phyloP scores from a whole-genome alignment of 805 yeast species.

The Lachancea quebecensis region DNA sequence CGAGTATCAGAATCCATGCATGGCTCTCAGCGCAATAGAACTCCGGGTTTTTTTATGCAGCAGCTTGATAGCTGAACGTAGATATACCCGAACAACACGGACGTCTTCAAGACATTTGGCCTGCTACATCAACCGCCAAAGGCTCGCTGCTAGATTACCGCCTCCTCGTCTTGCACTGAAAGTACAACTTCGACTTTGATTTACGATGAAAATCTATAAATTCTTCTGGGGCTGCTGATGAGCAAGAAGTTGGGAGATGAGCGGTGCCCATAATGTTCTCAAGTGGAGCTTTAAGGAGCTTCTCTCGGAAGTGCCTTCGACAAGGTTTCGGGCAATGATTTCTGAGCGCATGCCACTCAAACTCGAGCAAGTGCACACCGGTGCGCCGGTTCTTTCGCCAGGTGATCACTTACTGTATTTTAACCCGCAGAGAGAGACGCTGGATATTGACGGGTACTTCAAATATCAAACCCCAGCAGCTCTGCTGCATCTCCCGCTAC shows the following conservation, averaged over 20 bases:
- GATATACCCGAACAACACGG: no score
- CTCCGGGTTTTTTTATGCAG: no score
- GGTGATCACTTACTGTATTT: slow-evolving; percentile 51
- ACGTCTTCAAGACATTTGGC: no score
- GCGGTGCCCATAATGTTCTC: background rate
- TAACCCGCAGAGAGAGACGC: slow-evolving; percentile 44
- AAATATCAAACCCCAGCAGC: slow-evolving; percentile 60
- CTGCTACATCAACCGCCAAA: no score
- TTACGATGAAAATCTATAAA: no score
- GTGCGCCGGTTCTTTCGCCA: background rate
- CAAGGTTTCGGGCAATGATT: background rate
- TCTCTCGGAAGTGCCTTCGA: slow-evolving; percentile 1
- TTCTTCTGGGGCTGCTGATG: no score
- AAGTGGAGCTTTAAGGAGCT: slow-evolving; percentile 4
- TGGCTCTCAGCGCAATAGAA: no score
- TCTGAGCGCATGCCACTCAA: background rate
- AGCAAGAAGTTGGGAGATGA: background rate
- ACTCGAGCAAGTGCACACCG: background rate
- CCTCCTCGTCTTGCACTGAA: no score
- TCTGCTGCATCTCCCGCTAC: slow-evolving; percentile 10
- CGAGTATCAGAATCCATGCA: no score
- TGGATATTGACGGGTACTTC: slow-evolving; percentile 76
- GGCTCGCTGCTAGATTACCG: no score
- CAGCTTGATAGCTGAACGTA: no score
- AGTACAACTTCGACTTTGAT: no score